Conservation (phyloP, 2,329 filamentous ascomycete species). For the Aaosphaeria pasadenensis region DNA sequence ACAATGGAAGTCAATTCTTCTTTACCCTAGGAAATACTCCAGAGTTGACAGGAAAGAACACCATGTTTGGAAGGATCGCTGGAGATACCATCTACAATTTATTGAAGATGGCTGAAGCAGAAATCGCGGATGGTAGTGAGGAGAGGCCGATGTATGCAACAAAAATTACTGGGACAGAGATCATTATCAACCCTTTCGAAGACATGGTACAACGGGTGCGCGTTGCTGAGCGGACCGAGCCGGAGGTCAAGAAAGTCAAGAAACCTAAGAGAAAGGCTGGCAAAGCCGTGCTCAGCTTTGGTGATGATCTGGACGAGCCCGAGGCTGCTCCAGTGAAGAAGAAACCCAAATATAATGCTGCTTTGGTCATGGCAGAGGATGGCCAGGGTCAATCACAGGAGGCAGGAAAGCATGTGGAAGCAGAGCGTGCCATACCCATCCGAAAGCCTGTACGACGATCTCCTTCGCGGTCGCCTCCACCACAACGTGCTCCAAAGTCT, state of each 20-base stretch:
- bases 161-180: slow-evolving; percentile 70
- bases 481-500: slow-evolving; percentile 13
- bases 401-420: slow-evolving; percentile 13
- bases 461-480: slow-evolving; percentile 20
- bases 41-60: slow-evolving; percentile 86
- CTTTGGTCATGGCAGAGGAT: slow-evolving; percentile 59
- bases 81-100: slow-evolving; percentile 96
- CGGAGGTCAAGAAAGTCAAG: slow-evolving; percentile 45
- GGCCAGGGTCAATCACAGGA: slow-evolving; percentile 21
- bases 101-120: slow-evolving; percentile 86
- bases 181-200: slow-evolving; percentile 77
- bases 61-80: slow-evolving; percentile 85
- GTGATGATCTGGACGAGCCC: slow-evolving; percentile 59
- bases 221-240: slow-evolving; percentile 50
- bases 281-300: slow-evolving; percentile 76
- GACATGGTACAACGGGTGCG: slow-evolving; percentile 72
- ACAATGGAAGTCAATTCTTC: slow-evolving; percentile 97
- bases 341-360: slow-evolving; percentile 75
- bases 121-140: slow-evolving; percentile 69
- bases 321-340: slow-evolving; percentile 62
- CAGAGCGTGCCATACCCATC: slow-evolving; percentile 27
- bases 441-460: slow-evolving; percentile 26
- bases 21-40: slow-evolving; percentile 80
- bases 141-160: slow-evolving; percentile 85
- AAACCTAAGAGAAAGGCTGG: slow-evolving; percentile 67